Conservation (phyloP, 179 eudicot species). For the Spergularia azorica region DNA sequence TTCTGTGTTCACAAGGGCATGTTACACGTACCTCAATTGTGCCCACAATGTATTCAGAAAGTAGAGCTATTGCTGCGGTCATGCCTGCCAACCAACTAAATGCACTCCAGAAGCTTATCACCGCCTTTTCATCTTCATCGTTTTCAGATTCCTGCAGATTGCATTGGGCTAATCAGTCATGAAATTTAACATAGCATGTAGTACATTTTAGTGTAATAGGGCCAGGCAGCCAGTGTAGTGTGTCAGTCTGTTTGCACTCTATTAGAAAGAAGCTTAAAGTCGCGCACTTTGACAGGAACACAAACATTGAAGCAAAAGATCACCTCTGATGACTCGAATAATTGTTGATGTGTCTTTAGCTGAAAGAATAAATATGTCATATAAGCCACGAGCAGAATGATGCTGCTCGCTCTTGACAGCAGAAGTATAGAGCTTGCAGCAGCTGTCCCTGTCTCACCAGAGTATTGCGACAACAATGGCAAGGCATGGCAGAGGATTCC, state of each 20-base stretch:
- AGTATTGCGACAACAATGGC: constrained; percentile 48
- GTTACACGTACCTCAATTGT: constrained; percentile 63
- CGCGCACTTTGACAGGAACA: too few relatives aligned
- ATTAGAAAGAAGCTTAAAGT: neutral
- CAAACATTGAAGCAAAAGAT: neutral
- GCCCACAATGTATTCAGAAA: constrained; percentile 74
- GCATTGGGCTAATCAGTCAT: neutral
- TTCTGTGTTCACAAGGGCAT: neutral
- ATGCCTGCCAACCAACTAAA: constrained; percentile 55
- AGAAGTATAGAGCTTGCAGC: constrained; percentile 36
- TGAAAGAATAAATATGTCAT: constrained; percentile 68
- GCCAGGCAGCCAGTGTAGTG: too few relatives aligned
- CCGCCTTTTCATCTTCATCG: constrained; percentile 42
- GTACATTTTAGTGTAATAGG: neutral
- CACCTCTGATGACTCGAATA: constrained; percentile 52
- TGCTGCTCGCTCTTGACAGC: constrained; percentile 68
- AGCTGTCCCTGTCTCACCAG: constrained; percentile 15
- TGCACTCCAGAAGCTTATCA: constrained; percentile 59
- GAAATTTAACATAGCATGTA: neutral
- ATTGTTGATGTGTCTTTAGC: constrained; percentile 49
- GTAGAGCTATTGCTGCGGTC: constrained; percentile 55
- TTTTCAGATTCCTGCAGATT: constrained; percentile 25
- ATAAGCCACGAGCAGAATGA: constrained; percentile 62
- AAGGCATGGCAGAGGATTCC: constrained; percentile 61
- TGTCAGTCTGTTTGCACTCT: too few relatives aligned